Percentiles rank a stretch among this genome's conserved stretches.
Evolutionary conservation across 768 basidiomycete genomes (phyloP).

Genomic region (Russula brevipes): DNA sequence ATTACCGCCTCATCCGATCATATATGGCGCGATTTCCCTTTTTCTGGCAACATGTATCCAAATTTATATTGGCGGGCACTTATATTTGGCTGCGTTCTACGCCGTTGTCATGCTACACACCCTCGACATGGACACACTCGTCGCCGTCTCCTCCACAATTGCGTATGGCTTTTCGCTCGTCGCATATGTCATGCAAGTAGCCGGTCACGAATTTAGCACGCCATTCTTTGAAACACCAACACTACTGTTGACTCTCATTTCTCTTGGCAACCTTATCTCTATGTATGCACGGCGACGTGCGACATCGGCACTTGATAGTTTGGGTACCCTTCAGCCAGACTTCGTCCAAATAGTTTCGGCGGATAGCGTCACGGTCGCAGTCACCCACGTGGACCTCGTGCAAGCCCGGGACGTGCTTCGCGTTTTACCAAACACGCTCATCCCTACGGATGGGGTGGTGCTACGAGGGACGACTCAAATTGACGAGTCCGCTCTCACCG

Average conservation of each 20-base stretch:
- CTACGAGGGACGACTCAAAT: conserved; percentile 34
- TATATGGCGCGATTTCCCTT: conserved; percentile 37
- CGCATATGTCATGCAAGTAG: conserved; percentile 34
- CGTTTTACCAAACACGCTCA: conserved; percentile 32
- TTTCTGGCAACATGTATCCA: conserved; percentile 39
- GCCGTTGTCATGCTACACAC: conserved; percentile 35
- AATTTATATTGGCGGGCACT: conserved; percentile 33
- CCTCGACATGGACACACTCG: conserved; percentile 39
- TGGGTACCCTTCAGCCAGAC: conserved; percentile 34
- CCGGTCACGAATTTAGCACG: conserved; percentile 31
- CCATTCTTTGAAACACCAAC: conserved; percentile 43
- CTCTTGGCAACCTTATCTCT: conserved; percentile 38
- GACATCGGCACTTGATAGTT: conserved; percentile 32
- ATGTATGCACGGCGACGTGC: conserved; percentile 36
- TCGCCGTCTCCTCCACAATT: conserved; percentile 36
- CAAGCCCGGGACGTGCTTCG: conserved; percentile 37
- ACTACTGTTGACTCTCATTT: conserved; percentile 40
- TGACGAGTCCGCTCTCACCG: conserved; percentile 43
- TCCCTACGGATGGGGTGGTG: conserved; percentile 40
- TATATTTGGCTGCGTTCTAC: conserved; percentile 35
- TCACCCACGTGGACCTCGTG: conserved; percentile 32
- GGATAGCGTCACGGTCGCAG: conserved; percentile 23
- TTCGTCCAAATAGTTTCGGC: conserved; percentile 32
- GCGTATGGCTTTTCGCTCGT: conserved; percentile 41
- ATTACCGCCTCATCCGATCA: conserved; percentile 32